Percentiles rank a stretch among this genome's conserved stretches.
Evolutionary conservation across 2,329 filamentous ascomycete genomes (phyloP).

Genomic region (Thermomyces lanuginosus): DNA sequence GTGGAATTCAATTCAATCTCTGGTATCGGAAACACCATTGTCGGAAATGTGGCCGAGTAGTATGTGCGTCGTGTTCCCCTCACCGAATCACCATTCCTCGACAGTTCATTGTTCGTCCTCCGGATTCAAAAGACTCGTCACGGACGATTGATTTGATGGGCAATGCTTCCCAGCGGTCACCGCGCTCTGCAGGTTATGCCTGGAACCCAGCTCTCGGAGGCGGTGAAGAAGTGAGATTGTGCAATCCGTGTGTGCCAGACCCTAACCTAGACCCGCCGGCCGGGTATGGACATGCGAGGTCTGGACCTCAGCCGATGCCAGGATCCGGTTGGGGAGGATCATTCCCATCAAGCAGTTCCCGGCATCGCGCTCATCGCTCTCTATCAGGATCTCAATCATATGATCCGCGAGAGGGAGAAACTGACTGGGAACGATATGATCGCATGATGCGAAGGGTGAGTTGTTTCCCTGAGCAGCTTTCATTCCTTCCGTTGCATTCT

Average conservation of each 20-base stretch:
- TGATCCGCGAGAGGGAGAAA: conserved; percentile 8
- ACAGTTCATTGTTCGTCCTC: conserved; percentile 77
- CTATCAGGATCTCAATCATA: conserved; percentile 9
- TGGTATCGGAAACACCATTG: conserved; percentile 88
- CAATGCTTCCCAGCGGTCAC: conserved; percentile 12
- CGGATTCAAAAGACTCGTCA: conserved; percentile 31
- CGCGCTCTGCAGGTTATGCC: too few relatives aligned
- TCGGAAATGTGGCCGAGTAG: conserved; percentile 86
- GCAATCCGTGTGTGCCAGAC: conserved; percentile 58
- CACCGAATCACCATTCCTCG: conserved; percentile 89
- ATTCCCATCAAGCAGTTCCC: conserved; percentile 8
- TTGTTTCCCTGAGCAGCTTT: too few relatives aligned
- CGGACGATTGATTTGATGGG: conserved; percentile 32
- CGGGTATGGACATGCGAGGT: conserved; percentile 14
- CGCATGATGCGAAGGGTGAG: too few relatives aligned
- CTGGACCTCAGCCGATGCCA: conserved; percentile 8
- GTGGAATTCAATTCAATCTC: conserved; percentile 60
- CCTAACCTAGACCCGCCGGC: conserved; percentile 43
- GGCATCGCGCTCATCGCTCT: conserved; percentile 15
- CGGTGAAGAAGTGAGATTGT: conserved; percentile 52
- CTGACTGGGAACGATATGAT: conserved; percentile 3
- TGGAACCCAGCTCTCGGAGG: conserved; percentile 43
- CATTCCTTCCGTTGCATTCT: too few relatives aligned
- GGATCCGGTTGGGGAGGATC: conserved; percentile 6
- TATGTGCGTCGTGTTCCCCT: conserved; percentile 78